Evolutionary conservation across 768 basidiomycete genomes (phyloP).

Genomic region (Suillus alpinus): DNA sequence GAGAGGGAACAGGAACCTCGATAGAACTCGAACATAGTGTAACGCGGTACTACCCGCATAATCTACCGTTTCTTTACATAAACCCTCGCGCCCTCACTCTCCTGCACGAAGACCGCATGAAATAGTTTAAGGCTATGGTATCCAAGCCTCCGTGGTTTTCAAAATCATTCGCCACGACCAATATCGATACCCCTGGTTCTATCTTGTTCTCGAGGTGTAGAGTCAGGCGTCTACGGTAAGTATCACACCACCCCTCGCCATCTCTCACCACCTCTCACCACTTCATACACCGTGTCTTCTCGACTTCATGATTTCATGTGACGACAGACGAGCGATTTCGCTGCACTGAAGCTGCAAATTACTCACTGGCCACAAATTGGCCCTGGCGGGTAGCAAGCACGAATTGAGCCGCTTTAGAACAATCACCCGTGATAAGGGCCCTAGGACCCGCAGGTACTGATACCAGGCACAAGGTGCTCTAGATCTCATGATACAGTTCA

Average conservation of each 20-base stretch:
- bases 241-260: background rate
- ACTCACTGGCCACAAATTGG: background rate
- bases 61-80: constrained; percentile 14
- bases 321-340: background rate
- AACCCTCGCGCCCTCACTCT: constrained; percentile 15
- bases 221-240: constrained; percentile 12
- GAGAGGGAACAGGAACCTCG: constrained; percentile 19
- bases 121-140: constrained; percentile 13
- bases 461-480: background rate
- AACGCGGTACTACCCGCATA: constrained; percentile 10
- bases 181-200: constrained; percentile 6
- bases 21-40: constrained; percentile 10
- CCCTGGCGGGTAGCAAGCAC: background rate
- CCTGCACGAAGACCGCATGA: constrained; percentile 14
- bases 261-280: no score
- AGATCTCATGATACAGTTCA: background rate
- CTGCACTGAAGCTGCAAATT: background rate
- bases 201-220: constrained; percentile 2
- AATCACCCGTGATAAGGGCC: background rate
- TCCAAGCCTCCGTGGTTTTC: constrained; percentile 14
- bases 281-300: background rate
- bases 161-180: constrained; percentile 6
- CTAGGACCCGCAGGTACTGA: background rate
- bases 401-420: background rate
- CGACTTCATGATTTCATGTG: background rate